Evolutionary conservation across 768 basidiomycete species (phyloP).

Genomic region (Naganishia kalamii): DNA sequence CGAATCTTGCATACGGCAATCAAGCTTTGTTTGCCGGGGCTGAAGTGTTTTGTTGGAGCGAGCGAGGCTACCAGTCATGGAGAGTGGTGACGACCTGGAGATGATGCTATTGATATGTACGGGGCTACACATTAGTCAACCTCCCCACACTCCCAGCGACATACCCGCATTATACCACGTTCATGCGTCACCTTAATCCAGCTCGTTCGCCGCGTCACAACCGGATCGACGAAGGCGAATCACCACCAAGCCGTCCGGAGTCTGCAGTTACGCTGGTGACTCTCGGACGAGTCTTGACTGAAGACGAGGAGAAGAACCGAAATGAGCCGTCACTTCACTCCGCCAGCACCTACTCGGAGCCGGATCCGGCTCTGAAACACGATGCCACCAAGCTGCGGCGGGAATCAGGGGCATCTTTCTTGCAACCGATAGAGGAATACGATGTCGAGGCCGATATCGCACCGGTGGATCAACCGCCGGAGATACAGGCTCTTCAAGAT

Average conservation of each 20-base stretch:
- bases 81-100: too few species aligned
- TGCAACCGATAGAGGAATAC: slow-evolving; percentile 1
- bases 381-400: not conserved
- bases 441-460: slow-evolving; percentile 23
- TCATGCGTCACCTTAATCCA: not conserved
- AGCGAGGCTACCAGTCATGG: too few species aligned
- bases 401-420: not conserved
- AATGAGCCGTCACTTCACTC: not conserved
- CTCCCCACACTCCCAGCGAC: too few species aligned
- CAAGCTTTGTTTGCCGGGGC: too few species aligned
- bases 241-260: not conserved
- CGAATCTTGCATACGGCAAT: too few species aligned
- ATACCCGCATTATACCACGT: too few species aligned
- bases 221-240: not conserved
- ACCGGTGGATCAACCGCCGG: slow-evolving; percentile 18
- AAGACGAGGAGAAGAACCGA: not conserved
- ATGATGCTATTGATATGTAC: too few species aligned
- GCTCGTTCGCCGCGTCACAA: not conserved
- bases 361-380: not conserved
- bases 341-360: not conserved
- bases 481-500: slow-evolving; percentile 6
- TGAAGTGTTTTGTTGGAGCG: too few species aligned
- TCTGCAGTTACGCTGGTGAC: not conserved
- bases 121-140: too few species aligned
- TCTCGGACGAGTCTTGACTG: not conserved